Base-by-base conservation (phyloP, 2,329 filamentous ascomycete genomes). In the Xylariomycetidae sp. region DNA sequence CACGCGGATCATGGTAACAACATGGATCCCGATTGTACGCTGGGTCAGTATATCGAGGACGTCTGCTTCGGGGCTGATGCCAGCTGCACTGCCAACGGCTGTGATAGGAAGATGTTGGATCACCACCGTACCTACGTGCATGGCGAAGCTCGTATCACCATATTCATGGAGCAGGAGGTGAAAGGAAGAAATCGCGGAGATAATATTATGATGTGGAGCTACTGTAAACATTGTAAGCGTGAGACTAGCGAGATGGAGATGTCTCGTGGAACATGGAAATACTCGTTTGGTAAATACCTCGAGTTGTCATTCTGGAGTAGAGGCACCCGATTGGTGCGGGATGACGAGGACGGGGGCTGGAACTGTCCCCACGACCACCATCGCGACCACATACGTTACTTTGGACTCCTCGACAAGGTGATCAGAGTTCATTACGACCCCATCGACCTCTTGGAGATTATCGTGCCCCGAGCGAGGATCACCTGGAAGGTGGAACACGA, bases 401-500 rank as follows among this genome's bases (percentile, higher is more conserved):
- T 98, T 59, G 87, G 88, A 27, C 84, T 87, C 53, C 82, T 85
- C 40, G 88, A 94, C 53, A 79, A 89, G 33, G 85, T 86, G 6
- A 74, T 98, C 27, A 79, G 88, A 15, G 82, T 98, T 36, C 90
- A 96, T 54, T 95, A 94, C 61, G 92, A 97, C 51, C 77, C 84
- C 0, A 89, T 98, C 37, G 87, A 92, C 46, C 74, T 98, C 6
- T 80, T 97, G 23, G 94, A 98, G 57, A 89, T 98, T 39, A 82
- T 95, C 33, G 92, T 97, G 3, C 92, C 92, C 2, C 77, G 89
- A 36, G 80, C 88, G 16, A 79, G 86, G 35, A 85, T 98, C 32
- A 96, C 90, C 0, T 98, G 94, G 90, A 97, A 96, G 58, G 92
- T 98, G 16, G 90, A 95, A 47, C 85, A 94, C 44, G 92, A 98